phyloP scores from a whole-genome alignment of 2,329 filamentous ascomycete species.

The Aspergillus pseudoterreus region DNA sequence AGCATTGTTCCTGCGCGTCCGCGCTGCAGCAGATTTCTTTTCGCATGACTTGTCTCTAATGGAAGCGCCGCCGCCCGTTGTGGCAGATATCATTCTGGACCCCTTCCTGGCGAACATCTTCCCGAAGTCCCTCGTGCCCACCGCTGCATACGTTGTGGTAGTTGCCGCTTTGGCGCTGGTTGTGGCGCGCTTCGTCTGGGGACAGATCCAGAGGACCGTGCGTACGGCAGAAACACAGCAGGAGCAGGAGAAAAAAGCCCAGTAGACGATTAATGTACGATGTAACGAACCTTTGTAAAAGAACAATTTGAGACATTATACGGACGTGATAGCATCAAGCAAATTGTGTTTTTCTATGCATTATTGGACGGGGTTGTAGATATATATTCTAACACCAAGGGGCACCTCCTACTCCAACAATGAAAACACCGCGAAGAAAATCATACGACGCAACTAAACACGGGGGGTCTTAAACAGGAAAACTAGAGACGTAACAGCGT shows the following conservation, averaged over 20 bases:
- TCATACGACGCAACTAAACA: neutral
- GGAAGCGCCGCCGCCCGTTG: slow-evolving; percentile 67
- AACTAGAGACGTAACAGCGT: neutral
- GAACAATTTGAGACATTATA: no score
- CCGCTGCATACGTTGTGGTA: slow-evolving; percentile 62
- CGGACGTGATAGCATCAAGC: no score
- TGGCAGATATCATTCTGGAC: slow-evolving; percentile 79
- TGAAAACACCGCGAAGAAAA: neutral
- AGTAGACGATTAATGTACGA: slow-evolving; percentile 4
- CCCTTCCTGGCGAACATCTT: slow-evolving; percentile 77
- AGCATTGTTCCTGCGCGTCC: slow-evolving; percentile 68
- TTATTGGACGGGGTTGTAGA: no score
- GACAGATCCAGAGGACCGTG: slow-evolving; percentile 22
- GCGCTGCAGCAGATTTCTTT: slow-evolving; percentile 80
- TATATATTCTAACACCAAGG: no score
- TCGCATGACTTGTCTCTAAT: slow-evolving; percentile 71
- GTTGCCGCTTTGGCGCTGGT: slow-evolving; percentile 56
- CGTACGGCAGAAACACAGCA: neutral
- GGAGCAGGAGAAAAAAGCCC: slow-evolving; percentile 14
- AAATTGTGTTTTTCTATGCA: no score
- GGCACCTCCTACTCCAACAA: neutral
- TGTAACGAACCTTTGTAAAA: neutral
- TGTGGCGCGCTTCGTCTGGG: slow-evolving; percentile 30
- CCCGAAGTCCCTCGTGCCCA: slow-evolving; percentile 72
- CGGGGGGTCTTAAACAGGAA: neutral